Percentiles rank a stretch among this genome's conserved stretches.
phyloP scores from a whole-genome alignment of 2,329 filamentous ascomycete species.

The Orbilia brochopaga region DNA sequence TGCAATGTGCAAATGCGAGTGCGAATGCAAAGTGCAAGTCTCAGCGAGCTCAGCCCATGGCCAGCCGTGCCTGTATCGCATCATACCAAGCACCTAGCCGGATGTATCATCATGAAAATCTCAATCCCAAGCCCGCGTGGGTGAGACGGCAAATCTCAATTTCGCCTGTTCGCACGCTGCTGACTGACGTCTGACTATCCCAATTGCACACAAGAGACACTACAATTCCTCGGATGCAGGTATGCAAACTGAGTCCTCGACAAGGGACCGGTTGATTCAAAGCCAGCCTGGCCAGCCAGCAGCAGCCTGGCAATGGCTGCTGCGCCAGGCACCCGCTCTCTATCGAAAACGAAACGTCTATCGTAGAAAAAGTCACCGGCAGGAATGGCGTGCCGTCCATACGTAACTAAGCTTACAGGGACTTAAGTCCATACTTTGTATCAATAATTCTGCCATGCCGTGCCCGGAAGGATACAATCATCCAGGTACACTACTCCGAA shows the following conservation, averaged over 20 bases:
- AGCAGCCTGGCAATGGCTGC: too few species aligned
- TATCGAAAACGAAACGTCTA: conserved; percentile 47
- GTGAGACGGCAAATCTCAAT: not conserved
- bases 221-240: too few species aligned
- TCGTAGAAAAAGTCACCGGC: conserved; percentile 35
- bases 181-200: conserved; percentile 12
- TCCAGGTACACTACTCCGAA: not conserved
- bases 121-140: conserved; percentile 6
- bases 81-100: too few species aligned
- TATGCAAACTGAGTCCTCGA: too few species aligned
- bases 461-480: conserved; percentile 23
- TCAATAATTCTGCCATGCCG: too few species aligned
- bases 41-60: not conserved
- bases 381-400: conserved; percentile 16
- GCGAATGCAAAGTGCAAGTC: too few species aligned
- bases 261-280: not conserved
- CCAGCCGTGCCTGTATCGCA: conserved; percentile 6
- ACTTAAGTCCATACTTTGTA: too few species aligned
- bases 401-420: too few species aligned
- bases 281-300: not conserved
- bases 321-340: conserved; percentile 9
- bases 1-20: too few species aligned
- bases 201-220: not conserved
- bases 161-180: conserved; percentile 7
- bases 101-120: conserved; percentile 38